Base-by-base conservation (phyloP, 73 alveolate genomes). In the Paramecium tetraurelia region DNA sequence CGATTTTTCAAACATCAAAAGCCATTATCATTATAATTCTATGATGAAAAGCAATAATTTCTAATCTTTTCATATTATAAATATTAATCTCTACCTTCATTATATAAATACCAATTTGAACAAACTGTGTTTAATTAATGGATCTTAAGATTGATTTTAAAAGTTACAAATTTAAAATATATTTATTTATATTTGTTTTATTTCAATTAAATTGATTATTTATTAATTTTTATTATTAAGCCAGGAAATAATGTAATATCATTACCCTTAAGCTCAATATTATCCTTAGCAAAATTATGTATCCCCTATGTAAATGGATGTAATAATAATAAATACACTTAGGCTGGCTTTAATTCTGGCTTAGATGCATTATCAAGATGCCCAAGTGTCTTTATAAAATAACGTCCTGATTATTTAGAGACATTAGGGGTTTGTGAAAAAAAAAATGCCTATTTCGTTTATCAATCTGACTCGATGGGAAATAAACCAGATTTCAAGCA, bases 371-470 rank as follows among this genome's bases (percentile, higher is more conserved):
- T 63, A 31, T 11, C 84, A 12, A 27, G 84, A 27, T 63, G 48
- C 90, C 76, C 89, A 77, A 41, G 89, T 77, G 89, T 77, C 6
- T 77, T 35, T 41, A 22, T 77, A 14, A 77, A 41, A 38, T 41
- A 77, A 77, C 40, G 48, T 27, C 89, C 89, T 77, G 70, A 77
- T 77, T 38, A 21, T 31, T 21, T 77, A 16, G 89, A 77, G 20
- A 31, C 71, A 77, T 20, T 77, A 20, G 89, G 68, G 0, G 8
- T 20, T 4, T 77, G 89, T 44, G 68, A 41, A 77, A 41, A 77
- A 20, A 35, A 22, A 11, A 77, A 77, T 77, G 71, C 33, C 8
- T 77, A 77, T 41, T 77, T 14, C 20, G 89, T 77, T 27, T 77
- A 41, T 20, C 9, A 22, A 77, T 41, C 70, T 14, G 70, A 77